Conservation (phyloP, 352 stramenopile species). For the Synura sp. region DNA sequence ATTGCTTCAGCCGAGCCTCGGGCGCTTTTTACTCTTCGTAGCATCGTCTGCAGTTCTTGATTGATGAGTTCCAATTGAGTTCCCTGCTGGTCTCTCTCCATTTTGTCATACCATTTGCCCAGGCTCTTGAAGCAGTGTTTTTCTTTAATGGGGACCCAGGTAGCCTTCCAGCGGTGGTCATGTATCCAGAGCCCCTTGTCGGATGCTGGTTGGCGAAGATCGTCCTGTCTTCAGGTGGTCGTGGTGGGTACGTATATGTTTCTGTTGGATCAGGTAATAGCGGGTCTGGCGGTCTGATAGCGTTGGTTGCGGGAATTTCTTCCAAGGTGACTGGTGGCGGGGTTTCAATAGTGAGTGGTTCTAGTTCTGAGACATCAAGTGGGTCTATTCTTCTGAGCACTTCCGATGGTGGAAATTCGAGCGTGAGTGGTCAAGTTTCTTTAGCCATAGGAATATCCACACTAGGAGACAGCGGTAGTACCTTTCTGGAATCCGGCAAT, state of each 20-base stretch:
- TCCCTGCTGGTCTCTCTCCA: too few species aligned
- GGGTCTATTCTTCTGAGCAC: slow-evolving; percentile 41
- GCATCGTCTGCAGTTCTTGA: too few species aligned
- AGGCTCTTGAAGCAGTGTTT: slow-evolving; percentile 34
- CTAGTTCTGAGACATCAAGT: neutral
- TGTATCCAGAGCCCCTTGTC: too few species aligned
- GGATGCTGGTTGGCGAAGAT: too few species aligned
- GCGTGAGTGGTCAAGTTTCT: neutral
- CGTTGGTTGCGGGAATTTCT: slow-evolving; percentile 63
- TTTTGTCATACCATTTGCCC: slow-evolving; percentile 12
- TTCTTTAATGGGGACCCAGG: too few species aligned
- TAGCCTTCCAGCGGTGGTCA: too few species aligned
- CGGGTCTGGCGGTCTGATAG: slow-evolving; percentile 69
- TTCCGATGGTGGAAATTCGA: neutral
- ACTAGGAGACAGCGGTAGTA: too few species aligned
- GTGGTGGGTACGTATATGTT: slow-evolving; percentile 52
- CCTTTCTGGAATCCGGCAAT: too few species aligned
- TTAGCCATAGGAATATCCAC: too few species aligned
- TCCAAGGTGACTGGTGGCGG: slow-evolving; percentile 34
- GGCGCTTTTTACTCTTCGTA: too few species aligned
- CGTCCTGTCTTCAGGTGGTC: slow-evolving; percentile 43
- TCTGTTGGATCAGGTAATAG: slow-evolving; percentile 61
- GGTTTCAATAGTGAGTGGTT: slow-evolving; percentile 31
- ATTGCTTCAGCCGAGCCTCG: too few species aligned
- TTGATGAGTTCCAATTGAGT: too few species aligned